Evolutionary conservation across 495 filamentous ascomycete genomes (phyloP), one percentile per base, ranked within the genome.

Genomic region (Haplographium delicatum): DNA sequence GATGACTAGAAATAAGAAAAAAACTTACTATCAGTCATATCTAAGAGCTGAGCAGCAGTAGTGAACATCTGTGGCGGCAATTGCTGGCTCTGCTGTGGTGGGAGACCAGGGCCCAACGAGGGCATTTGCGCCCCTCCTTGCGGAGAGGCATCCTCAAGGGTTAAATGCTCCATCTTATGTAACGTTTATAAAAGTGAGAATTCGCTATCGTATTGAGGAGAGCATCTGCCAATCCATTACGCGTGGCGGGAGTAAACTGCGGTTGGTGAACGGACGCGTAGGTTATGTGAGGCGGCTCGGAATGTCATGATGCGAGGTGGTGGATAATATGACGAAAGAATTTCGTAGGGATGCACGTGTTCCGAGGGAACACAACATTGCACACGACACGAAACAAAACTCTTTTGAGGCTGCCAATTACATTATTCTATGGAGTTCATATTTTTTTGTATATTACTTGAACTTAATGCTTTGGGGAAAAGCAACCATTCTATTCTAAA

Each of bases 11-110:
- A 25, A 24, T n/a, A 38, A 15, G 3, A 47, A 27, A 26, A 23
- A 50, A 47, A 51, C 86, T 74, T 78, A 97, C 91, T 97, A 70
- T 98, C 93, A 54, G 93, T 96, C 59, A 98, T 75, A 66, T 98
- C 93, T 30, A 97, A 68, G 35, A 98, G 71, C 67, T 96, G 91
- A 43, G 93, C 89, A 35, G 93, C 91, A 3, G 93, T 98, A 13
- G 94, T 96, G 72, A 98, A 98, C 90, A 97, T 96, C 73, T 98
- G 88, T 39, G 81, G 81, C 4, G 82, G 85, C 28, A 89, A 70
- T 47, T 66, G 60, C 56, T 78, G 77, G 26, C 68, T 74, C 19
- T 64, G 69, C 25, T 65, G 68, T 22, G 53, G 59, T 33, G 49
- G 45, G 13, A 66, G 42, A 16, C 48, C 51, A 23, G 50, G 37